Evolutionary conservation across 202 grass and related monocot genomes (phyloP), one percentile per base, ranked within the genome.

Genomic region (Hordeum pubiflorum): DNA sequence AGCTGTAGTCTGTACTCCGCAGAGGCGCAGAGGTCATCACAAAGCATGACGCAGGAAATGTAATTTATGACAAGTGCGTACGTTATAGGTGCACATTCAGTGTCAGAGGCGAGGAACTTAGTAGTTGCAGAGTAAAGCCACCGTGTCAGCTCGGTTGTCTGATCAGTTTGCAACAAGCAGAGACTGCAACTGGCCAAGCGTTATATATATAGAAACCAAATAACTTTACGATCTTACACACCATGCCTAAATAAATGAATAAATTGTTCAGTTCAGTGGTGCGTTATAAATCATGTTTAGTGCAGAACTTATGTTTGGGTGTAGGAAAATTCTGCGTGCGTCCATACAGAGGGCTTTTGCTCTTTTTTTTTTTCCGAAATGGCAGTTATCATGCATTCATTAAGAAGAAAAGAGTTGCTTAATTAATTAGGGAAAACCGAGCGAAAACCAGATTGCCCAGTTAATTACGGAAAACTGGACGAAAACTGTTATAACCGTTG

Each of bases 1-100:
- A 89, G 80, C 81, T 97, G 55, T 94, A 84, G 77, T 21, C 22
- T 40, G 75, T 66, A 17, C 6, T 77, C 4, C 11, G 24, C 24
- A 31, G 41, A 48, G 22, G n/a, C 24, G 31, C 31, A 32, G 31
- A 32, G 31, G 1, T 43, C 41, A 9, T 10, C 61, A 4, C 24
- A 12, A 34, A 29, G 15, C 18, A 54, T 31, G 39, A 40, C 4
- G 9, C 43, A 13, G 22, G 34, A 54, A 18, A 59, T 32, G 43
- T 64, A 20, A 26, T 37, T 10, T 63, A 22, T 52, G 81, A 75
- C 46, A 43, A 67, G 20, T 69, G 23, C 34, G 6, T 8, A 32
- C 33, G 37, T n/a, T 39, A 50, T 33, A n/a, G 14, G 29, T 34
- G 31, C 52, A 58, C 10, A 40, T 7, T 57, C 4, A 60, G 14